These are phyloP conservation scores for Hyphodiscus sp. DNA, from an alignment of 2,329 filamentous ascomycete genomes.

Conservation along the genomic window DNA sequence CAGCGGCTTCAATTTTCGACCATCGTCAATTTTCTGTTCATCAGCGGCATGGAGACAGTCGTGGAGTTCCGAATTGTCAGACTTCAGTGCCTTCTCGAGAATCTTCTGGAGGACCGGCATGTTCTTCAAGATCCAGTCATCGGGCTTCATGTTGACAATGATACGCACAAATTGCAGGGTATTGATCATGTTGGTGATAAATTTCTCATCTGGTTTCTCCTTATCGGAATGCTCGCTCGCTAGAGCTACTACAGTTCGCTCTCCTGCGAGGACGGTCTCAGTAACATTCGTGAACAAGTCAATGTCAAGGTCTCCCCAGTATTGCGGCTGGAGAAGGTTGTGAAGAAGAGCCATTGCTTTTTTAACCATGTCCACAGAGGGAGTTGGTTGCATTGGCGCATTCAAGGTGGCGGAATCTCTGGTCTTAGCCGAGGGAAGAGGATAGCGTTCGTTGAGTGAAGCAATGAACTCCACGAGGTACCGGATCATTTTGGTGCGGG, in stretches of 20 bases:
- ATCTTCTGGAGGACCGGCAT: constrained; percentile 76
- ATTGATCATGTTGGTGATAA: constrained; percentile 84
- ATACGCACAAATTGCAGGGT: constrained; percentile 88
- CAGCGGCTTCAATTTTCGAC: constrained; percentile 65
- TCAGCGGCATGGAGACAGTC: constrained; percentile 79
- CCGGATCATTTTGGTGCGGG: constrained; percentile 79
- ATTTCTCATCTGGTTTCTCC: constrained; percentile 75
- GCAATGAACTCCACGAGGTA: constrained; percentile 96
- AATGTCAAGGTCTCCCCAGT: constrained; percentile 88
- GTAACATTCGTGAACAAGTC: constrained; percentile 89
- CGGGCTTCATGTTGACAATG: constrained; percentile 77
- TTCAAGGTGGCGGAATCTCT: constrained; percentile 44
- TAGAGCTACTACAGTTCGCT: constrained; percentile 61
- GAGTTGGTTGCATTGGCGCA: constrained; percentile 42
- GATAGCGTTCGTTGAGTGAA: constrained; percentile 78
- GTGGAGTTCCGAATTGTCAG: constrained; percentile 86
- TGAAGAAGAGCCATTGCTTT: constrained; percentile 77
- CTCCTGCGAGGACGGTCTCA: constrained; percentile 75
- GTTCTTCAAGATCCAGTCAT: constrained; percentile 84
- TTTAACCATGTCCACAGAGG: constrained; percentile 72
- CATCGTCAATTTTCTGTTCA: constrained; percentile 58
- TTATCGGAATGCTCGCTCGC: constrained; percentile 54
- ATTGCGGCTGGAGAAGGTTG: constrained; percentile 76
- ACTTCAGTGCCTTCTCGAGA: constrained; percentile 81
- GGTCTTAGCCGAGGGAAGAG: constrained; percentile 63